These are phyloP conservation scores for Microglena sp. DNA, from an alignment of 139 green algal species.

Conservation along the genomic window DNA sequence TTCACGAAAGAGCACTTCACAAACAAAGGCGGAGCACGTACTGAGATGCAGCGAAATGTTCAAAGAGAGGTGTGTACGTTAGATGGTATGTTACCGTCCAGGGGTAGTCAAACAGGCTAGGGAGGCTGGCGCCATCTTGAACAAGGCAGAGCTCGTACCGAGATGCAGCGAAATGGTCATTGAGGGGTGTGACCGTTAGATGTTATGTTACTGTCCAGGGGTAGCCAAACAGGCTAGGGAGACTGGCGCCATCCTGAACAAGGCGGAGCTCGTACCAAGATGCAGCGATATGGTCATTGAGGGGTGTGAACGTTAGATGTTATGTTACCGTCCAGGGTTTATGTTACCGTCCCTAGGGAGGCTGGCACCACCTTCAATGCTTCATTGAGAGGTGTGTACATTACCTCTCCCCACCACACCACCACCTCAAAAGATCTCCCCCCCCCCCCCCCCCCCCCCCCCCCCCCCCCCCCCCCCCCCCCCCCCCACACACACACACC, in stretches of 20 bases:
- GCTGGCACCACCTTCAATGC: no score
- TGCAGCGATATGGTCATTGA: not conserved
- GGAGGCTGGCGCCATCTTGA: not conserved
- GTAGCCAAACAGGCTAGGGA: not conserved
- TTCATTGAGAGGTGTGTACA: no score
- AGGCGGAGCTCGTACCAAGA: not conserved
- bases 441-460: no score
- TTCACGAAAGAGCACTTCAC: conserved; percentile 44
- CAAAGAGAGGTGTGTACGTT: conserved; percentile 11
- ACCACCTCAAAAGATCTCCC: no score
- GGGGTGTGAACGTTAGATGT: not conserved
- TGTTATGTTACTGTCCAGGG: no score
- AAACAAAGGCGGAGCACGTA: not conserved
- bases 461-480: no score
- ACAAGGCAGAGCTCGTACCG: not conserved
- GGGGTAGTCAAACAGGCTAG: no score
- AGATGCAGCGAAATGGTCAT: not conserved
- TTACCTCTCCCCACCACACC: no score
- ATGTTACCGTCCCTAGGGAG: no score
- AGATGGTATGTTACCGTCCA: no score
- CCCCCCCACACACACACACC: no score
- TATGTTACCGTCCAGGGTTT: no score
- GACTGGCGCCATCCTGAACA: not conserved
- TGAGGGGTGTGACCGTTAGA: not conserved
- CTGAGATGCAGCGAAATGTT: conserved; percentile 1